A percentile compares a stretch with the other conserved stretches of the same genome.
phyloP scores from a whole-genome alignment of 2,329 filamentous ascomycete genomes.

The Fusarium zealandicum region DNA sequence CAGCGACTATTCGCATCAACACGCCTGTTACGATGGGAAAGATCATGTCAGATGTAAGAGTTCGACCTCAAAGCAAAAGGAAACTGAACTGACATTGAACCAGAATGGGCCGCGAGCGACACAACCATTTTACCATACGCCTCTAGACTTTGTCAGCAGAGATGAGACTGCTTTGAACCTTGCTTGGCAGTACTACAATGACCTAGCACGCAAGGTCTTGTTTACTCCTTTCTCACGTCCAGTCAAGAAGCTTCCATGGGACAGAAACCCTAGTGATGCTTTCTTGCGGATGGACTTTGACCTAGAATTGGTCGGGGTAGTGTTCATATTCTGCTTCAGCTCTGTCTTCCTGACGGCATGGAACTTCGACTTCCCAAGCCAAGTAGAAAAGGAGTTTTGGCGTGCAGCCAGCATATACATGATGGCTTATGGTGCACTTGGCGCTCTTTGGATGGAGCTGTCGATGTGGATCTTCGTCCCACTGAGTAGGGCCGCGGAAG shows the following conservation, averaged over 20 bases:
- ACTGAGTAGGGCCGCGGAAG: background rate
- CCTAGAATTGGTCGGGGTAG: conserved; percentile 10
- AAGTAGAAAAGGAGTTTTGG: conserved; percentile 2
- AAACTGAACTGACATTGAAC: background rate
- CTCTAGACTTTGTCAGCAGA: conserved; percentile 14
- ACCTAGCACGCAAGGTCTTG: conserved; percentile 2
- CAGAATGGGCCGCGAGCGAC: conserved; percentile 1
- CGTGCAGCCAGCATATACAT: conserved; percentile 16
- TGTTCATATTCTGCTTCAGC: conserved; percentile 19
- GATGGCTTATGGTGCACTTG: conserved; percentile 7
- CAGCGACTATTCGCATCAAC: background rate
- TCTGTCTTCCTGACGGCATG: conserved; percentile 10
- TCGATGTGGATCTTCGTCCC: conserved; percentile 20
- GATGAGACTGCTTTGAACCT: conserved; percentile 18
- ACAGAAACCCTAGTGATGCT: conserved; percentile 9
- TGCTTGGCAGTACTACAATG: conserved; percentile 21
- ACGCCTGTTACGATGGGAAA: background rate
- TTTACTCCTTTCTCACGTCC: conserved; percentile 16
- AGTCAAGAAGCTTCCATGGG: conserved; percentile 6
- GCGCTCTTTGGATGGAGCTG: conserved; percentile 15
- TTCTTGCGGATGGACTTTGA: conserved; percentile 23
- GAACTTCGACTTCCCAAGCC: conserved; percentile 12
- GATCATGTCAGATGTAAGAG: background rate
- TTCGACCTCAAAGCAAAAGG: too few relatives aligned
- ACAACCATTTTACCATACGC: conserved; percentile 13